These are phyloP conservation scores for Metarhizium brunneum DNA, from an alignment of 2,329 filamentous ascomycete genomes.

Conservation along the genomic window DNA sequence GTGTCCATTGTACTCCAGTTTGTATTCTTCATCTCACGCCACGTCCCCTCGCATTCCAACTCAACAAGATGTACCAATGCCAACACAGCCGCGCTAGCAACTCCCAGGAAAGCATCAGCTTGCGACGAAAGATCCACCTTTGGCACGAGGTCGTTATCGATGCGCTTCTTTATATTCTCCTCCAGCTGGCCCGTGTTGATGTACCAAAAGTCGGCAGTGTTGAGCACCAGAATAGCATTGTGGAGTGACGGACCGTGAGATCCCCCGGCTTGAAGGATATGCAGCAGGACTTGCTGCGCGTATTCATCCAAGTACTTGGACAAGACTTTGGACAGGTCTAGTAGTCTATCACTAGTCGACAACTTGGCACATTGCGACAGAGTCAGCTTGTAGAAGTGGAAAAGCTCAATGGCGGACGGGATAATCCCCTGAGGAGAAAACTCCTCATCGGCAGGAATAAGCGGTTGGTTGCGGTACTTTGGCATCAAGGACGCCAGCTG, in stretches of 20 bases:
- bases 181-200: slow-evolving; percentile 87
- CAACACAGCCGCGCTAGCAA: slow-evolving; percentile 79
- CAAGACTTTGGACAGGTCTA: slow-evolving; percentile 77
- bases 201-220: slow-evolving; percentile 97
- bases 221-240: slow-evolving; percentile 77
- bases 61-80: slow-evolving; percentile 79
- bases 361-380: slow-evolving; percentile 93
- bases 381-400: slow-evolving; percentile 91
- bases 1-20: slow-evolving; percentile 91
- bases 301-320: slow-evolving; percentile 94
- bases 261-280: slow-evolving; percentile 52
- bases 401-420: slow-evolving; percentile 87
- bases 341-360: slow-evolving; percentile 77
- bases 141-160: slow-evolving; percentile 67
- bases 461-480: slow-evolving; percentile 74
- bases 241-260: slow-evolving; percentile 50
- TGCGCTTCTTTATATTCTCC: slow-evolving; percentile 84
- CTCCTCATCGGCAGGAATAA: slow-evolving; percentile 78
- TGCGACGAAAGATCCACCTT: slow-evolving; percentile 86
- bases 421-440: slow-evolving; percentile 87
- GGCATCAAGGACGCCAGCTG: slow-evolving; percentile 77
- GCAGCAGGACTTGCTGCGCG: slow-evolving; percentile 80
- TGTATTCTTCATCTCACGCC: slow-evolving; percentile 95
- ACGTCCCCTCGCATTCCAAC: slow-evolving; percentile 70
- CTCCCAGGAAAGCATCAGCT: slow-evolving; percentile 89